These are phyloP conservation scores for Syncephalastrum sp. DNA, from an alignment of 371 early-diverging fungal species.

Conservation along the genomic window DNA sequence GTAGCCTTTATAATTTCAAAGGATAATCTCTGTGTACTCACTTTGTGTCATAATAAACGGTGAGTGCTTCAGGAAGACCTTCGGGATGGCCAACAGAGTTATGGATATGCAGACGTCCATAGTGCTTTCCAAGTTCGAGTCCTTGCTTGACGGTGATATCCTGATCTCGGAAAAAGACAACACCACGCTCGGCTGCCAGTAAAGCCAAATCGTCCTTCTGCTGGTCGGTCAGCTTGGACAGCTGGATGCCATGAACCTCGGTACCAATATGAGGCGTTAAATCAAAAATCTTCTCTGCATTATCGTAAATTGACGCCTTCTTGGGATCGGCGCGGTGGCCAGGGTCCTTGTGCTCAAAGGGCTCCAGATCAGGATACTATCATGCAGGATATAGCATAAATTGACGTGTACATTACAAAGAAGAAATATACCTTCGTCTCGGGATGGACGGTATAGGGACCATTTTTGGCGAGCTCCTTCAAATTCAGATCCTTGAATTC, in stretches of 20 bases:
- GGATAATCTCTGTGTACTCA: background rate
- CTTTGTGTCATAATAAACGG: slow-evolving; percentile 29
- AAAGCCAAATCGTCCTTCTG: slow-evolving; percentile 61
- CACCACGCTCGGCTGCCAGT: slow-evolving; percentile 63
- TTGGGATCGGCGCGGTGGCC: slow-evolving; percentile 42
- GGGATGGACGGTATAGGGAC: slow-evolving; percentile 38
- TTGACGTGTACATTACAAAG: background rate
- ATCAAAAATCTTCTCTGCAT: slow-evolving; percentile 47
- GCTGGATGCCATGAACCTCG: slow-evolving; percentile 47
- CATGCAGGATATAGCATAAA: background rate
- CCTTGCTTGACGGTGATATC: slow-evolving; percentile 56
- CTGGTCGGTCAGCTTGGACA: slow-evolving; percentile 48
- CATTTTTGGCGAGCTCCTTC: slow-evolving; percentile 36
- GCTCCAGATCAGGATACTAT: slow-evolving; percentile 12
- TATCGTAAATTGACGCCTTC: slow-evolving; percentile 42
- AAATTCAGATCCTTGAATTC: slow-evolving; percentile 39
- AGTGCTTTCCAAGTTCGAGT: slow-evolving; percentile 49
- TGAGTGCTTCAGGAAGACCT: slow-evolving; percentile 31
- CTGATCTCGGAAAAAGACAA: slow-evolving; percentile 67
- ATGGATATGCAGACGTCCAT: slow-evolving; percentile 46
- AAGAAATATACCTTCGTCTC: slow-evolving; percentile 28
- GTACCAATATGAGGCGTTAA: slow-evolving; percentile 54
- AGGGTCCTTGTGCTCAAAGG: slow-evolving; percentile 10
- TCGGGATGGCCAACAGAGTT: slow-evolving; percentile 33
- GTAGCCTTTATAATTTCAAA: background rate